Evolutionary conservation across 805 yeast species (phyloP), one percentile per base, ranked within the genome.

Genomic region (Saccharomycopsis olivae): DNA sequence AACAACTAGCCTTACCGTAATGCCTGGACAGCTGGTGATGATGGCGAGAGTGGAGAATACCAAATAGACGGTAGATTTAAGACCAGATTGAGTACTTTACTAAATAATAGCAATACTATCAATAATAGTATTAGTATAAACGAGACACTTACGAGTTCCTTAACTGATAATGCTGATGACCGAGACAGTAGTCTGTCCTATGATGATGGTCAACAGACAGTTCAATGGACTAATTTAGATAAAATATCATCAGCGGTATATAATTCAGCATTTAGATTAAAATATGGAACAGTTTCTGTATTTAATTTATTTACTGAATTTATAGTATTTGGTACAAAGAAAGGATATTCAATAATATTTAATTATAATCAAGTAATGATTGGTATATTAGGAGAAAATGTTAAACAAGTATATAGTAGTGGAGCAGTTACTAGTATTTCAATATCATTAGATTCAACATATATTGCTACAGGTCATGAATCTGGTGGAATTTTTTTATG

Each of bases 401-500:
- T 49, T 1, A 49, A 54, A 3, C 47, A 47, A 15, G 58, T 62
- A 1, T 39, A 54, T 1, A 57, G 57, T 11, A 54, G 64, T 27
- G 76, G 79, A 0, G 49, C 66, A 0, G 74, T 85, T 1, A 67
- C 81, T 0, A 45, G 73, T 2, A 51, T 87, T 18, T 64, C 73
- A 0, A 58, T 80, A 11, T 78, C 92, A 0, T 60, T 71, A 5
- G 95, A 88, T 53, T 79, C 83, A 1, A 65, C 80, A 0, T 71
- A 68, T 50, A 47, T 86, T 2, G 85, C 81, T 0, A 79, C 76
- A 0, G 94, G 95, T 1, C 75, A 69, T 48, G 61, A 65, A 4
- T 59, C 66, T 17, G 97, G 96, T 0, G 64, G 63, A 39, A 66
- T 88, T 2, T 60, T 68, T 21, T 49, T 83, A 2, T 89, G 95